Conservation (phyloP, 345 rosid species). For the Acer campestre region DNA sequence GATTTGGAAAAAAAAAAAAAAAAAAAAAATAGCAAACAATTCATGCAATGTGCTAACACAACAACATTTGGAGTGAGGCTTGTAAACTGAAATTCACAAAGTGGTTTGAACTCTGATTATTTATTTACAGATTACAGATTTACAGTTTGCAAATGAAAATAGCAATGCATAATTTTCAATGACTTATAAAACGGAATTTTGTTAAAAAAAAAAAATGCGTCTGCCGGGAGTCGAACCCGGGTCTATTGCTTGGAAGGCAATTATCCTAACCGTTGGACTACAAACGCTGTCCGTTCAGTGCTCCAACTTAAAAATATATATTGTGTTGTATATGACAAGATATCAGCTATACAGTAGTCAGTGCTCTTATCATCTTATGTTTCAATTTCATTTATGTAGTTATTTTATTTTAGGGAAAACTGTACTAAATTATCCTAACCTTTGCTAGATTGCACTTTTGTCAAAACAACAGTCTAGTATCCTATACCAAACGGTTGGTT, state of each 20-base stretch:
- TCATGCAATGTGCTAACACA: neutral
- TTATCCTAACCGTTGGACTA: conserved; percentile 95
- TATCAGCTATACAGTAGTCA: too few species aligned
- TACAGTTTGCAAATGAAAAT: neutral
- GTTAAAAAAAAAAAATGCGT: conserved; percentile 27
- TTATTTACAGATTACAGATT: neutral
- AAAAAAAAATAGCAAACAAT: neutral
- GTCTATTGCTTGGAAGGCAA: conserved; percentile 91
- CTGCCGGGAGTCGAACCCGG: conserved; percentile 92
- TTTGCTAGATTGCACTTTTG: too few species aligned
- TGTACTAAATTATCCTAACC: too few species aligned
- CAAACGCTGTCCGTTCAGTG: conserved; percentile 36
- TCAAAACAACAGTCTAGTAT: too few species aligned
- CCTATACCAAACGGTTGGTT: too few species aligned
- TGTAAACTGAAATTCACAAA: neutral
- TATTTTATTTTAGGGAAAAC: too few species aligned
- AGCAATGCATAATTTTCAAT: neutral
- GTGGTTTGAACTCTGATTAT: neutral
- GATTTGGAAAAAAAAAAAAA: neutral
- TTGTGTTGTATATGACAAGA: too few species aligned
- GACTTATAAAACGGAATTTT: neutral
- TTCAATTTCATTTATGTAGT: too few species aligned
- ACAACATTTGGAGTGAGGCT: neutral
- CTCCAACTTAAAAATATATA: too few species aligned
- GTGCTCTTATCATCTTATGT: too few species aligned